Evolutionary conservation across 768 basidiomycete genomes (phyloP), one percentile per base, ranked within the genome.

Genomic region (Naematelia encephala): DNA sequence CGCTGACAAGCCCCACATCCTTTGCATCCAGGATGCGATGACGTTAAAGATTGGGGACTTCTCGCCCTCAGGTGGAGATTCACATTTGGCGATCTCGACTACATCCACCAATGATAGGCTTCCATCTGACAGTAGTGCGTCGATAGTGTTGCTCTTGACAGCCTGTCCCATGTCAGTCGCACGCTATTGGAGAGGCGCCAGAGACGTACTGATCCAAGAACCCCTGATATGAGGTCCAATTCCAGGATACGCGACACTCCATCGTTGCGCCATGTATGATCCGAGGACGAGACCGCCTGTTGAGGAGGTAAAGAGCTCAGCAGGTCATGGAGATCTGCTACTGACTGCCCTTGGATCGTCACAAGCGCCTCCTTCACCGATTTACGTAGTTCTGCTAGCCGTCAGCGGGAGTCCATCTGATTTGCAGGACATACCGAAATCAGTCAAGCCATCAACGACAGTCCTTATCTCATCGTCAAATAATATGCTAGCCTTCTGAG

Each of bases 351-450:
- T 8, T 16, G 8, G 34, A 39, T 39, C 34, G 16, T 39, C 34
- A 57, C 26, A 4, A 65, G 60, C 11, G 64, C 64, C 26, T 56
- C 53, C 22, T 62, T 27, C 14, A 62, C 45, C 19, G 64, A 55
- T 5, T 19, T 14, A 14, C 64, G 60, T 1, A 66, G 50, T 39
- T 51, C 64, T 66, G 48, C 0, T 1, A 54, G n/a, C 19, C 2
- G 11, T 56, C 34, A 60, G 34, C 23, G 12, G 5, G 8, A 26
- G 12, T 51, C 11, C 16, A 16, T 39, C 27, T 28, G 22, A 23
- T 44, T 1, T 23, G 28, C n/a, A 19, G 25, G 29, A 56, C 64
- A 48, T 34, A 66, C 64, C 44, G 5, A 34, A 25, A 59, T 66
- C 64, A 16, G 34, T 39, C 34, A 39, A 39, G 16, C 34, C 8